phyloP scores from a whole-genome alignment of 257 asterid genomes.

The Ajuga chamaepitys region DNA sequence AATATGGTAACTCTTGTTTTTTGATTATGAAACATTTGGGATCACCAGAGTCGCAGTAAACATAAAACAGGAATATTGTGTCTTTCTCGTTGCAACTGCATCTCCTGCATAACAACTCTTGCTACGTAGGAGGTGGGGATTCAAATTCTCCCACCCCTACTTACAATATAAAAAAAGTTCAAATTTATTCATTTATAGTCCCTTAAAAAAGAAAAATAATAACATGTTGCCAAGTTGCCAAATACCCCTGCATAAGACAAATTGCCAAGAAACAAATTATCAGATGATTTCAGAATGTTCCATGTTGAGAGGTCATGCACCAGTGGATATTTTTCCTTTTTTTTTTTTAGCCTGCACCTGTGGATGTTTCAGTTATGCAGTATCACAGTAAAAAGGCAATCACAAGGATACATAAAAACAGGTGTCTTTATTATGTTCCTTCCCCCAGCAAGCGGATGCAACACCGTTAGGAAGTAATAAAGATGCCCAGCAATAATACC shows the following conservation, averaged over 20 bases:
- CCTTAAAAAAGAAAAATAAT: no score
- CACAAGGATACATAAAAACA: slow-evolving; percentile 75
- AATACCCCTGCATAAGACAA: background rate
- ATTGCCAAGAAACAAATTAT: background rate
- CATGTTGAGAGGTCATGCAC: background rate
- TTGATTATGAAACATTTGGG: background rate
- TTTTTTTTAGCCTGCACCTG: no score
- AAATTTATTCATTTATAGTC: no score
- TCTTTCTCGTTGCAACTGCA: background rate
- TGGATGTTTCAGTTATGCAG: background rate
- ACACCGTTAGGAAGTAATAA: slow-evolving; percentile 76
- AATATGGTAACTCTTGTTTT: background rate
- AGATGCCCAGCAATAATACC: slow-evolving; percentile 93
- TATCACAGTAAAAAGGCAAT: background rate
- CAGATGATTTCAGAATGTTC: background rate
- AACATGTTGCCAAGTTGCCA: no score
- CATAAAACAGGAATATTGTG: background rate
- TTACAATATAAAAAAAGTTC: no score
- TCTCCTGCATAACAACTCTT: background rate
- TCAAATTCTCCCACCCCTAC: no score
- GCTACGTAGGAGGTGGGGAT: no score
- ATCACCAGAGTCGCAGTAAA: background rate
- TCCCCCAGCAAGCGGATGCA: slow-evolving; percentile 96
- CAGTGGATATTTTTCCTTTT: no score
- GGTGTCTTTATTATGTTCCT: slow-evolving; percentile 71